Conservation (phyloP, 441 rosid species). For the Jatropha multifida region DNA sequence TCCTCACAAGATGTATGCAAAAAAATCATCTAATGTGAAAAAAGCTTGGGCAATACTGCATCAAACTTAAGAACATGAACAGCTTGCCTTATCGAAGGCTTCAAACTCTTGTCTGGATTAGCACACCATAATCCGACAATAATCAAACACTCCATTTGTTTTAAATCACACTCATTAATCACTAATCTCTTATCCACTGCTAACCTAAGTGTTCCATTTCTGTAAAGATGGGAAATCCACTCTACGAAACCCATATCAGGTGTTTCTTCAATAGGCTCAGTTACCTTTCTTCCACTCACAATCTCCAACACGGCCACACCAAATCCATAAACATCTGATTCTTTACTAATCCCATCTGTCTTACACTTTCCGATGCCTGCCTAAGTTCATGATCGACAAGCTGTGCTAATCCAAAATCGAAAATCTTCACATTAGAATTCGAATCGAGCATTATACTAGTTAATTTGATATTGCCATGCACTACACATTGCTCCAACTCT, state of each 20-base stretch:
- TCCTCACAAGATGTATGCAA: too few species aligned
- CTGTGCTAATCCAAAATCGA: not conserved
- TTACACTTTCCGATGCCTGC: too few species aligned
- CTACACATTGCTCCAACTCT: not conserved
- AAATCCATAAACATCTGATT: not conserved
- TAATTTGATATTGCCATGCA: not conserved
- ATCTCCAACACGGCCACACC: not conserved
- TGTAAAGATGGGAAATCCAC: constrained; percentile 48
- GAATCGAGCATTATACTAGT: constrained; percentile 45
- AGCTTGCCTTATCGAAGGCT: constrained; percentile 47
- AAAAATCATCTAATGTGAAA: not conserved
- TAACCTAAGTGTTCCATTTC: constrained; percentile 19
- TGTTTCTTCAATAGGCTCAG: constrained; percentile 17
- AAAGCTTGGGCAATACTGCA: constrained; percentile 39
- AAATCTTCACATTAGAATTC: not conserved
- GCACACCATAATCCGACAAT: constrained; percentile 31
- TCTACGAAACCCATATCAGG: constrained; percentile 38
- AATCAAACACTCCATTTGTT: constrained; percentile 25
- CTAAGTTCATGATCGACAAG: constrained; percentile 26
- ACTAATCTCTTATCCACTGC: constrained; percentile 32
- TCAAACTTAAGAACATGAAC: constrained; percentile 54
- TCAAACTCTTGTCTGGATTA: constrained; percentile 31
- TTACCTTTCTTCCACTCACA: constrained; percentile 36
- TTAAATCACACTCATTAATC: constrained; percentile 19
- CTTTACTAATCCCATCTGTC: constrained; percentile 10